Conservation (phyloP, 1,284 basidiomycete genomes). For the Melampsora medusae region DNA sequence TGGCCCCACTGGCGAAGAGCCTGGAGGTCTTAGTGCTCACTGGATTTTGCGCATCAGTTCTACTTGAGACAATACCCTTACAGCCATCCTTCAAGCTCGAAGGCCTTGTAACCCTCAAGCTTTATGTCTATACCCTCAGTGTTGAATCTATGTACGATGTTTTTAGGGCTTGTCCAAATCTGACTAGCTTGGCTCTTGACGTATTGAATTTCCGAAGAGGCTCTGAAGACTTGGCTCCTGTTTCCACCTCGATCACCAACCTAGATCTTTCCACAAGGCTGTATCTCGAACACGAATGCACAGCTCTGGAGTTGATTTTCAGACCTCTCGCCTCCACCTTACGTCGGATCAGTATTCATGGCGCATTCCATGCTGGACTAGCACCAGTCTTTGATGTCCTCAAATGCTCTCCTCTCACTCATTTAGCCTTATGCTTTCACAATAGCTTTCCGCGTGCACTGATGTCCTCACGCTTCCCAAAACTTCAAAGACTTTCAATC, state of each 20-base stretch:
- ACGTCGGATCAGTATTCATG: constrained; percentile 20
- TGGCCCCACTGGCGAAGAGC: background rate
- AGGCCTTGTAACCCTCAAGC: constrained; percentile 16
- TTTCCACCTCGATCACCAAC: constrained; percentile 5
- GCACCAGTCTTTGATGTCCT: constrained; percentile 13
- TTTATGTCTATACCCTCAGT: constrained; percentile 11
- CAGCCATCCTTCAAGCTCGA: background rate
- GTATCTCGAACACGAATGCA: constrained; percentile 23
- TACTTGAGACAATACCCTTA: constrained; percentile 22
- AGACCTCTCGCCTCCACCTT: constrained; percentile 19
- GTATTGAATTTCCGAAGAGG: constrained; percentile 16
- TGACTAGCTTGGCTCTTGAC: constrained; percentile 20
- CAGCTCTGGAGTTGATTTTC: constrained; percentile 8
- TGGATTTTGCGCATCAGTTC: constrained; percentile 31
- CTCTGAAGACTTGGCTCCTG: constrained; percentile 1
- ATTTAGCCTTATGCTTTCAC: constrained; percentile 15
- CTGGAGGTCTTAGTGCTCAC: constrained; percentile 26
- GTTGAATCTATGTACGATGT: constrained; percentile 10
- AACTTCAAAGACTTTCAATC: constrained; percentile 17
- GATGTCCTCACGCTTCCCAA: constrained; percentile 3
- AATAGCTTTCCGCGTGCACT: constrained; percentile 27
- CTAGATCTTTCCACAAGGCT: constrained; percentile 23
- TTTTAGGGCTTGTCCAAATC: constrained; percentile 25
- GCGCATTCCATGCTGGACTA: constrained; percentile 21
- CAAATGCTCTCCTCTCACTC: constrained; percentile 14